Evolutionary conservation across 257 asterid species (phyloP), one percentile per base, ranked within the genome.

Genomic region (Lavandula angustifolia): DNA sequence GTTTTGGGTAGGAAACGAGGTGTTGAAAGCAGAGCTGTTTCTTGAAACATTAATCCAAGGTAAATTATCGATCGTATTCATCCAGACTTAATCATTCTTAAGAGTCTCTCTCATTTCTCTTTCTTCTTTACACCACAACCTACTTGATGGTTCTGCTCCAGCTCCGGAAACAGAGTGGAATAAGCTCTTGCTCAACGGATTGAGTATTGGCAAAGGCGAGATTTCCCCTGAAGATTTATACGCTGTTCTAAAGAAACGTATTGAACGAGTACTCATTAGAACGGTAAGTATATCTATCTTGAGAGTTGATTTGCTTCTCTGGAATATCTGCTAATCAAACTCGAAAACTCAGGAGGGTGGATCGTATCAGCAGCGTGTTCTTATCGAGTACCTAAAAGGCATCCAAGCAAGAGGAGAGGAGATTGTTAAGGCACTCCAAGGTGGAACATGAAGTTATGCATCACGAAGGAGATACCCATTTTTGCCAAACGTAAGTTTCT

Each of bases 111-210:
- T 54, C 40, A n/a, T 54, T 61, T 41, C 37, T n/a, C 31, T 44
- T 55, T 65, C 72, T 57, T 54, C 40, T 7, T 35, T 9, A 17
- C 32, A 48, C 17, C 42, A 9, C 22, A 32, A 54, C 6, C 27
- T 60, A 32, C 9, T 32, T 54, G 66, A 43, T 66, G 74, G 38
- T 67, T 40, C 66, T 70, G 61, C 61, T 60, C 68, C 85, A 92
- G 99, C 95, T 68, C 84, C 96, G 0, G 96, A 89, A 67, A 68
- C 79, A 62, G 94, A 85, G 56, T 92, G 99, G 99, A 89, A 84
- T 62, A 79, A 67, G 89, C 79, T 87, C 70, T 68, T 92, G 76
- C 42, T 87, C 43, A 74, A 87, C 62, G 96, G 96, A 18, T 49
- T 92, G 78, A 70, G 72, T 22, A 34, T 89, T 61, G 99, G 95